These are phyloP conservation scores for Scedosporium boydii DNA, from an alignment of 2,329 filamentous ascomycete species.

Conservation along the genomic window DNA sequence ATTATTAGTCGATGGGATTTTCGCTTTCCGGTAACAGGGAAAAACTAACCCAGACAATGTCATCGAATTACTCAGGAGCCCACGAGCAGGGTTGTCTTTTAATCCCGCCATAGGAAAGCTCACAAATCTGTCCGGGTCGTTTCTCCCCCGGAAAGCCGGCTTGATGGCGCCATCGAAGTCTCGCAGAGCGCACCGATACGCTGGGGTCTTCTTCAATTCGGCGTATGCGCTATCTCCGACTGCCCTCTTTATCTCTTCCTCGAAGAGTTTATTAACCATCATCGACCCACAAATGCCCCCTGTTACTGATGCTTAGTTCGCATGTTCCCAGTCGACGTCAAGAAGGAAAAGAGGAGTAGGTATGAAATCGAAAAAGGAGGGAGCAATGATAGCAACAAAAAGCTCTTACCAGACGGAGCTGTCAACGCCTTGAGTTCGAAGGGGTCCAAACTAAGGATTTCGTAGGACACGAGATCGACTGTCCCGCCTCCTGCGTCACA, in stretches of 20 bases:
- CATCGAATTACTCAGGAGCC: not conserved
- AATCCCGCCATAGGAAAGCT: conserved; percentile 1
- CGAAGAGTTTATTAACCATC: not conserved
- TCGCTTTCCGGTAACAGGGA: too few relatives aligned
- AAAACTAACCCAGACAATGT: not conserved
- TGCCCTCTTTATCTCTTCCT: not conserved
- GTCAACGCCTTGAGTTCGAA: not conserved
- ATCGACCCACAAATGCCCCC: not conserved
- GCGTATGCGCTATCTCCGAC: not conserved
- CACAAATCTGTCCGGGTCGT: not conserved
- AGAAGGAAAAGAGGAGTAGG: too few relatives aligned
- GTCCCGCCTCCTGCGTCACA: conserved; percentile 1
- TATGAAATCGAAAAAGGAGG: not conserved
- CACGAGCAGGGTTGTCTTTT: not conserved
- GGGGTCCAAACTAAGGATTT: not conserved
- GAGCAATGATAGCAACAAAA: not conserved
- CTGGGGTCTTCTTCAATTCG: not conserved
- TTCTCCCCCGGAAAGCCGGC: not conserved
- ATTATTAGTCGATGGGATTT: too few relatives aligned
- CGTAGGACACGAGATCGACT: not conserved
- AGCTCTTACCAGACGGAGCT: not conserved
- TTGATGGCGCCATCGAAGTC: not conserved
- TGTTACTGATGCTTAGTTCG: not conserved
- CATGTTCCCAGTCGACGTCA: too few relatives aligned
- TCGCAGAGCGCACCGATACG: not conserved